Conservation (phyloP, 495 filamentous ascomycete species). For the Penicillium coprophilum region DNA sequence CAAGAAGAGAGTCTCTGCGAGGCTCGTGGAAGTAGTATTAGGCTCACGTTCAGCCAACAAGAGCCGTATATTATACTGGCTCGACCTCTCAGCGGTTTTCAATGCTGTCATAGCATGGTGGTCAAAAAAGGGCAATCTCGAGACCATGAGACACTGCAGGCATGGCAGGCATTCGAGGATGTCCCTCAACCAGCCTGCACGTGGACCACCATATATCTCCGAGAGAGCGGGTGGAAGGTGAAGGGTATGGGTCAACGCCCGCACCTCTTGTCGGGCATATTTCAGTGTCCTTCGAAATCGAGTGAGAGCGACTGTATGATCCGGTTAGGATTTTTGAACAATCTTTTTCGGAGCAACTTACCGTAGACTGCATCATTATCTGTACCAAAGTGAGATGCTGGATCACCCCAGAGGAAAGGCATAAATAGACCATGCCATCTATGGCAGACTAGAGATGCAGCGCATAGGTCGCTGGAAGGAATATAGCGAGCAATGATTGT, state of each 20-base stretch:
- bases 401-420: constrained; percentile 65
- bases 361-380: constrained; percentile 64
- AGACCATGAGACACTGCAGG: constrained; percentile 61
- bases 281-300: constrained; percentile 60
- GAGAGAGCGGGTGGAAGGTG: constrained; percentile 66
- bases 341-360: constrained; percentile 22
- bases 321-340: constrained; percentile 1
- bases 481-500: constrained; percentile 62
- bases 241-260: constrained; percentile 61
- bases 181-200: constrained; percentile 61
- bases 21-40: constrained; percentile 55
- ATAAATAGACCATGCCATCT: constrained; percentile 61
- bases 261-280: constrained; percentile 53
- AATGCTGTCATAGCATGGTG: constrained; percentile 58
- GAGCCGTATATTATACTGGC: constrained; percentile 48
- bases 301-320: constrained; percentile 56
- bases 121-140: constrained; percentile 63
- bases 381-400: constrained; percentile 61
- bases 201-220: constrained; percentile 64
- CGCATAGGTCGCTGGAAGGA: constrained; percentile 57
- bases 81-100: constrained; percentile 23
- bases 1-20: constrained; percentile 51
- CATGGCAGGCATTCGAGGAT: constrained; percentile 59
- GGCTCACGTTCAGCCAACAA: constrained; percentile 57
- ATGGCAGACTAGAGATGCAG: constrained; percentile 56